Evolutionary conservation across 2,329 filamentous ascomycete species (phyloP), one percentile per base, ranked within the genome.

Genomic region (Aspergillus chevalieri): DNA sequence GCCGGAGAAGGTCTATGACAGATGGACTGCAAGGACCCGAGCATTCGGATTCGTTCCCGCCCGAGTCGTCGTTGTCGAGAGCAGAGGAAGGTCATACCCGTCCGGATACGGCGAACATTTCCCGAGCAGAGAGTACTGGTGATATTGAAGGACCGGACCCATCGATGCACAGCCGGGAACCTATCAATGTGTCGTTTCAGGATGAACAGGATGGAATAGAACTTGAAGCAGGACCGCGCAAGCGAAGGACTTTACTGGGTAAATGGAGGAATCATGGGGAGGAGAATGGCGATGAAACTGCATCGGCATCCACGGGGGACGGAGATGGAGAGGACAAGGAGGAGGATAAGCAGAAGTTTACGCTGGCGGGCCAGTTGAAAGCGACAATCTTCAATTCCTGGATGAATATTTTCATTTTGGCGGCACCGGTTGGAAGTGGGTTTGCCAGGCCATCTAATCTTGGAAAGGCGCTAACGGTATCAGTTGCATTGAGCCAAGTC

Each of bases 371-470:
- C 41, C 71, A 74, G 57, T 46, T 74, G 28, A 82, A 83, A 57
- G 82, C 86, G 15, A 90, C 89, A 0, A 59, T 95, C 3, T 80
- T 95, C 57, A 85, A 82, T 60, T 93, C 88, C 0, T 95, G 87
- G 82, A 86, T 95, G 72, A 96, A 96, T 63, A 63, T 95, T 21
- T 73, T 96, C 22, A 74, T 95, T 19, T 47, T 95, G 14, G 83
- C 85, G 19, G 89, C 87, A 0, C 91, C 91, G 0, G 80, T 83
- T 30, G 91, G 91, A 51, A 89, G 67, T 71, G 60, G 49, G 63
- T 54, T 17, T 36, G 47, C 7, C 33, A 15, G 7, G 30, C 9
- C 28, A 12, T 19, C 9, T 36, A 17, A 44, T 44, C 6, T 21
- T 8, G 28, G 19, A n/a, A 14, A 8, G 17, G 30, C 36, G 44